Evolutionary conservation across 2,329 filamentous ascomycete genomes (phyloP).

Genomic region (Colletotrichum melonis): DNA sequence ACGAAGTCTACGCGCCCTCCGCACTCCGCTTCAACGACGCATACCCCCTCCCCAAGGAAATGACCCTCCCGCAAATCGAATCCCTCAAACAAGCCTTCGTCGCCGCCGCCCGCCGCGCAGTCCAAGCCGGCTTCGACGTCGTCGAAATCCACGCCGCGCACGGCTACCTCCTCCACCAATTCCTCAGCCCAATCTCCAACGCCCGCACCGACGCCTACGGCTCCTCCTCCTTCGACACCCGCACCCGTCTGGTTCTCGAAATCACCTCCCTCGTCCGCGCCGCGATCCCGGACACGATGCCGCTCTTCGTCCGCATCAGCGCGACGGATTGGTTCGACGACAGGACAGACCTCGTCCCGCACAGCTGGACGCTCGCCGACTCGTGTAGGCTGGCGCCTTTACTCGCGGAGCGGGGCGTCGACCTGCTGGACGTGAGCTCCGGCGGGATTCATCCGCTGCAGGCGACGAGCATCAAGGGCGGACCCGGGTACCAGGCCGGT

Average conservation of each 20-base stretch:
- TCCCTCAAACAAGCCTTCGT: slow-evolving; percentile 71
- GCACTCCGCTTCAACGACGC: slow-evolving; percentile 66
- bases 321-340: slow-evolving; percentile 81
- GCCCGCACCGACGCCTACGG: slow-evolving; percentile 75
- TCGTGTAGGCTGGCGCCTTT: slow-evolving; percentile 71
- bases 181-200: slow-evolving; percentile 78
- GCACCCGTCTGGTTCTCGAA: slow-evolving; percentile 75
- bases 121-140: slow-evolving; percentile 75
- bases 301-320: slow-evolving; percentile 79
- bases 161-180: slow-evolving; percentile 79
- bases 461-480: slow-evolving; percentile 60
- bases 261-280: slow-evolving; percentile 71
- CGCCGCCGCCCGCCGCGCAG: slow-evolving; percentile 62
- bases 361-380: slow-evolving; percentile 76
- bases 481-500: slow-evolving; percentile 76
- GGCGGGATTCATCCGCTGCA: slow-evolving; percentile 73
- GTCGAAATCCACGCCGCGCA: slow-evolving; percentile 83
- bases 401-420: slow-evolving; percentile 75
- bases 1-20: slow-evolving; percentile 60
- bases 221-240: slow-evolving; percentile 75
- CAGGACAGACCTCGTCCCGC: slow-evolving; percentile 60
- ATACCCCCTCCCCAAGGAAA: slow-evolving; percentile 63
- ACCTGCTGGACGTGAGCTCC: slow-evolving; percentile 79
- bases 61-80: slow-evolving; percentile 75
- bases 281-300: slow-evolving; percentile 74